phyloP scores from a whole-genome alignment of 2,329 filamentous ascomycete species.

The Scleromitrula shiraiana region DNA sequence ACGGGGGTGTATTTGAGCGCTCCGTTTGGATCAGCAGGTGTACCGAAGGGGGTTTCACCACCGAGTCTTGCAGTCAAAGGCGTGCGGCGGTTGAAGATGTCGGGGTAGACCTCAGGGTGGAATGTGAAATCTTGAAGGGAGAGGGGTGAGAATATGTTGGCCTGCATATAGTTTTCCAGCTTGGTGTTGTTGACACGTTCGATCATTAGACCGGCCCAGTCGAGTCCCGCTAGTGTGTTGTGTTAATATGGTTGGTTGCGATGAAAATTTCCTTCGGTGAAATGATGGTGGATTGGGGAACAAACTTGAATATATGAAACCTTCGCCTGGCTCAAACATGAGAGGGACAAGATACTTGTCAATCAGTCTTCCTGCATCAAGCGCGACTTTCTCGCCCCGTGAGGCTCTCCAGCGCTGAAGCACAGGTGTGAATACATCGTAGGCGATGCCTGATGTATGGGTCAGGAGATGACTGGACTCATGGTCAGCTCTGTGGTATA shows the following conservation, averaged over 20 bases:
- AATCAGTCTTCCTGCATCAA: neutral
- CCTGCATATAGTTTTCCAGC: conserved; percentile 17
- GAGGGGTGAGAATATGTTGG: conserved; percentile 12
- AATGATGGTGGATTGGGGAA: too few species aligned
- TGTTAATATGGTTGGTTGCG: neutral
- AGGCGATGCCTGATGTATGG: conserved; percentile 20
- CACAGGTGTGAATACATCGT: conserved; percentile 12
- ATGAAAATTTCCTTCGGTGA: too few species aligned
- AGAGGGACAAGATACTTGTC: conserved; percentile 35
- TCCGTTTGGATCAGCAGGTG: neutral
- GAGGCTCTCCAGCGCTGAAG: conserved; percentile 8
- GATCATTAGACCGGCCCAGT: conserved; percentile 46
- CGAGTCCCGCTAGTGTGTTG: conserved; percentile 33
- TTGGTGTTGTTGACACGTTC: conserved; percentile 31
- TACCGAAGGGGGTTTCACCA: neutral
- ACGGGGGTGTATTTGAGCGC: neutral
- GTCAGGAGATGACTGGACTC: conserved; percentile 15
- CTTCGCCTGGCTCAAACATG: conserved; percentile 53
- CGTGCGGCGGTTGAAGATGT: neutral
- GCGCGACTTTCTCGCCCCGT: conserved; percentile 7
- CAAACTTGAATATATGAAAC: conserved; percentile 54
- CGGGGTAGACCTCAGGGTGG: conserved; percentile 3
- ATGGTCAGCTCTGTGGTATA: neutral
- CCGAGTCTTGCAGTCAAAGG: neutral
- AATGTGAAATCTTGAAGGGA: conserved; percentile 15